Evolutionary conservation across 2,329 filamentous ascomycete species (phyloP).

Genomic region (Tolypocladium endophyticum): DNA sequence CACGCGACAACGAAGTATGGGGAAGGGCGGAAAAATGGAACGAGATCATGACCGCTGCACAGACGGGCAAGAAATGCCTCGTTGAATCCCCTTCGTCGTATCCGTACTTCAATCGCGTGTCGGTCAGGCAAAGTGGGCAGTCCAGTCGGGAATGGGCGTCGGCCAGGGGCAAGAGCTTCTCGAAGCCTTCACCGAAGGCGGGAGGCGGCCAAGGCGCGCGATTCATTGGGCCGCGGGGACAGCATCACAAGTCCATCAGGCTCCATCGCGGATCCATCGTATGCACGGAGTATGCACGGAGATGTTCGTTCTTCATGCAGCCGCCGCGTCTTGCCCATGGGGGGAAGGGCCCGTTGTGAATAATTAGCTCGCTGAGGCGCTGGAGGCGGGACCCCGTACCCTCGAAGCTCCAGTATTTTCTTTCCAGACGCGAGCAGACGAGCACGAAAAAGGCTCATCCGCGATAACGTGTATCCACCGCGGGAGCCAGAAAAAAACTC

Average conservation of each 20-base stretch:
- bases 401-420: neutral
- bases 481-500: slow-evolving; percentile 5
- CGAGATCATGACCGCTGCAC: neutral
- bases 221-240: neutral
- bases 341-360: neutral
- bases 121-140: neutral
- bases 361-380: neutral
- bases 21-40: neutral
- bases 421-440: neutral
- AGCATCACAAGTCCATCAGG: neutral
- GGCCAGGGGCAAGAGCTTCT: neutral
- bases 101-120: neutral
- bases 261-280: neutral
- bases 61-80: neutral
- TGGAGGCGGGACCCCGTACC: neutral
- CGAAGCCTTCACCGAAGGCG: slow-evolving; percentile 1
- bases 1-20: neutral
- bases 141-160: neutral
- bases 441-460: slow-evolving; percentile 5
- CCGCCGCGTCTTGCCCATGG: neutral
- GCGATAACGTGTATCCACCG: slow-evolving; percentile 2
- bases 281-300: neutral
- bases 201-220: neutral
- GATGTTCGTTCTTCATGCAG: neutral
- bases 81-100: neutral